phyloP scores from a whole-genome alignment of 2,329 filamentous ascomycete species.

The Alternaria angustiovoidea region DNA sequence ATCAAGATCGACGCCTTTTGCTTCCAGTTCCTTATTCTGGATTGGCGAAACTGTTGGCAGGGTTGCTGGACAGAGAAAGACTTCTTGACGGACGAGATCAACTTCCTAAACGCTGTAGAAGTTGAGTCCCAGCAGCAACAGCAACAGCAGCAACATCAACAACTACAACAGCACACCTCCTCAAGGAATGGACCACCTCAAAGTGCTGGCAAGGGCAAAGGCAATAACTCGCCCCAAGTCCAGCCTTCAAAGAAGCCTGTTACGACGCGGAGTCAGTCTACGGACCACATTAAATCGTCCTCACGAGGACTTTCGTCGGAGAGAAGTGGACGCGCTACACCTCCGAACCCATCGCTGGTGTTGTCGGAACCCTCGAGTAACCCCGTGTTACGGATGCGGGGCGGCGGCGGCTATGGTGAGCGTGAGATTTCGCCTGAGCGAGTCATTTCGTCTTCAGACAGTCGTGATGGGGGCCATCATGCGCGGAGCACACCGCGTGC shows the following conservation, averaged over 20 bases:
- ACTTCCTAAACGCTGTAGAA: conserved; percentile 36
- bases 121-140: conserved; percentile 17
- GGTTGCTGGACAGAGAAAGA: conserved; percentile 90
- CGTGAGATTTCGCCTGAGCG: conserved; percentile 42
- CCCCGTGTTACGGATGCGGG: conserved; percentile 27
- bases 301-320: conserved; percentile 43
- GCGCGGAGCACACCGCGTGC: conserved; percentile 34
- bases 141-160: conserved; percentile 10
- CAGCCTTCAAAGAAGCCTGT: conserved; percentile 37
- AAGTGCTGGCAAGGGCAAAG: conserved; percentile 34
- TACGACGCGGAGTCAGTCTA: conserved; percentile 41
- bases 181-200: conserved; percentile 39
- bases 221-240: conserved; percentile 37
- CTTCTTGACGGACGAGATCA: conserved; percentile 56
- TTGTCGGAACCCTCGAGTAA: conserved; percentile 36
- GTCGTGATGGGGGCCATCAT: conserved; percentile 34
- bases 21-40: conserved; percentile 92
- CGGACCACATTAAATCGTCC: conserved; percentile 39
- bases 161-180: conserved; percentile 24
- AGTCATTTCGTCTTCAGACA: conserved; percentile 41
- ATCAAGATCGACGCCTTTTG: conserved; percentile 96
- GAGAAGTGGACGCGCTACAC: conserved; percentile 44
- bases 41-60: conserved; percentile 97
- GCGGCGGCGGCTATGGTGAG: conserved; percentile 26
- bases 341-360: conserved; percentile 35